These are phyloP conservation scores for Aspergillus nomiae DNA, from an alignment of 2,329 filamentous ascomycete genomes.

Conservation along the genomic window DNA sequence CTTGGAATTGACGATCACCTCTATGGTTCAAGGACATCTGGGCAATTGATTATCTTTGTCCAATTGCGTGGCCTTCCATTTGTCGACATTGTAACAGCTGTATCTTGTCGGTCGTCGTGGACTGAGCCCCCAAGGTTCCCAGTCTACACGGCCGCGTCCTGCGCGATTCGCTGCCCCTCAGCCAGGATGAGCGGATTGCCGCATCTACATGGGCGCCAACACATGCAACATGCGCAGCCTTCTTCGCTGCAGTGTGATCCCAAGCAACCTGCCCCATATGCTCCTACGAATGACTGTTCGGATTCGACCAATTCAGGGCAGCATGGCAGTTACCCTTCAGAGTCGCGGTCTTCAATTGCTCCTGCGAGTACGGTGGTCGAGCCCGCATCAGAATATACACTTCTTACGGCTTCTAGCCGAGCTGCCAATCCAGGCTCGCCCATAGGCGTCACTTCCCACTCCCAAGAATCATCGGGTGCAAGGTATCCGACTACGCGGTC, in stretches of 20 bases:
- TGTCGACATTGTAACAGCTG: neutral
- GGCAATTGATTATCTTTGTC: neutral
- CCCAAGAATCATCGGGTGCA: neutral
- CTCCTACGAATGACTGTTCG: neutral
- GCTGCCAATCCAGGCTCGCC: neutral
- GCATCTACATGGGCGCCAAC: constrained; percentile 18
- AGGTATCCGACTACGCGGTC: neutral
- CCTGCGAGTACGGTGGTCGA: neutral
- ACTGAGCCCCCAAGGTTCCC: neutral
- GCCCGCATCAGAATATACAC: neutral
- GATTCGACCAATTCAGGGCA: neutral
- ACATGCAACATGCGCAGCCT: constrained; percentile 21
- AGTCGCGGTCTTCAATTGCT: neutral
- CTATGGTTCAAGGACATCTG: neutral
- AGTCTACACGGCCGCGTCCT: constrained; percentile 8
- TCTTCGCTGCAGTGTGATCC: constrained; percentile 23
- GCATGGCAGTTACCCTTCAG: neutral
- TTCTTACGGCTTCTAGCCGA: neutral
- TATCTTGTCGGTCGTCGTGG: neutral
- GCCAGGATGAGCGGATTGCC: constrained; percentile 16
- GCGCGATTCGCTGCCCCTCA: constrained; percentile 3
- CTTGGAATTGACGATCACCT: constrained; percentile 4
- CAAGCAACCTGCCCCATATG: constrained; percentile 12
- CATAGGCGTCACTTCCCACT: neutral
- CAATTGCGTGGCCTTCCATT: neutral